phyloP scores from a whole-genome alignment of 345 rosid genomes.

The Eucalyptus urophylla region DNA sequence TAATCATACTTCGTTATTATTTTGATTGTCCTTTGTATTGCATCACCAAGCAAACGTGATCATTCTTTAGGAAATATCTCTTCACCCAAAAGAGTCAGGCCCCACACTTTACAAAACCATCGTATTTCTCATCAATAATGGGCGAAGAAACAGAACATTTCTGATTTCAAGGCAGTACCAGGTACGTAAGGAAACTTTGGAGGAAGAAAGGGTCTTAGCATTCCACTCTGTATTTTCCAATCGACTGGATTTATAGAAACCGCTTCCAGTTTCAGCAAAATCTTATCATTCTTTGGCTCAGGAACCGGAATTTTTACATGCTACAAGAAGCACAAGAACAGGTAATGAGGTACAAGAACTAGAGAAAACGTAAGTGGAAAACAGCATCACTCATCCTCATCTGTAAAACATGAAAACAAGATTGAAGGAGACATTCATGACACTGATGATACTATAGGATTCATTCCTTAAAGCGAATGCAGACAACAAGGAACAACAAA shows the following conservation, averaged over 20 bases:
- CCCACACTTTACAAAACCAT: neutral
- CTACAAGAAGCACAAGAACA: neutral
- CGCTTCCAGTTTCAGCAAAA: neutral
- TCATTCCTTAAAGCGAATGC: neutral
- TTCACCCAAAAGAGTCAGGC: neutral
- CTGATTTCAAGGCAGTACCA: neutral
- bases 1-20: neutral
- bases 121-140: neutral
- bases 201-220: neutral
- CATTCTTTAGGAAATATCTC: neutral
- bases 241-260: neutral
- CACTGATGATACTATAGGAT: neutral
- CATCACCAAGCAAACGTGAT: neutral
- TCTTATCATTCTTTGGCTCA: neutral
- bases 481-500: neutral
- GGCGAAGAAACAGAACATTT: neutral
- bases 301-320: neutral
- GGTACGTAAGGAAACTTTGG: conserved; percentile 10
- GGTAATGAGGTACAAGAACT: neutral
- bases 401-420: neutral
- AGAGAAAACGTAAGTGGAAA: neutral
- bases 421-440: neutral
- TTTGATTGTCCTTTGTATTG: neutral
- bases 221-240: conserved; percentile 3
- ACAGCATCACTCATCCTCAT: neutral